Conservation (phyloP, 108 stramenopile genomes). For the Epithemia pelagica region DNA sequence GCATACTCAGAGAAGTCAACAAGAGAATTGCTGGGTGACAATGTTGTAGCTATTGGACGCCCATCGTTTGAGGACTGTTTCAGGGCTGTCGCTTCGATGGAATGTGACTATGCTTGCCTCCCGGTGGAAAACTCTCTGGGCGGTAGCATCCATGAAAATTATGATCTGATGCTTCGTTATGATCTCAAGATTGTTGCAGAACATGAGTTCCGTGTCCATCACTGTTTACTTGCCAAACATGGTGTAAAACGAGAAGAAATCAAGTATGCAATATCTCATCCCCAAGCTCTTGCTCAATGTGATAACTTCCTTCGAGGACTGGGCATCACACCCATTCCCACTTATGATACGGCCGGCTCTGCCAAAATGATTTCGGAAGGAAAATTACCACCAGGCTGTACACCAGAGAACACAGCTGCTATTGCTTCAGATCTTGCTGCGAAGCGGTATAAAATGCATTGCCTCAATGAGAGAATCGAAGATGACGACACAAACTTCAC, state of each 20-base stretch:
- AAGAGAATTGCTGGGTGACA: slow-evolving; percentile 81
- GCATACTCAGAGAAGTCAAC: slow-evolving; percentile 96
- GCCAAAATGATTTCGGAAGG: slow-evolving; percentile 90
- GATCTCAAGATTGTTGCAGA: slow-evolving; percentile 82
- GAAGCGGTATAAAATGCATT: slow-evolving; percentile 80
- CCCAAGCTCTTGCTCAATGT: slow-evolving; percentile 97
- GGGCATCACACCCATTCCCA: slow-evolving; percentile 70
- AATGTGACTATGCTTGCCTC: slow-evolving; percentile 92
- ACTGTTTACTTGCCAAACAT: slow-evolving; percentile 79
- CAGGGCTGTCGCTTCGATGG: slow-evolving; percentile 88
- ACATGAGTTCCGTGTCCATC: slow-evolving; percentile 93
- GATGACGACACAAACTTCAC: slow-evolving; percentile 98
- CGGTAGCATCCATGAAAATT: slow-evolving; percentile 97
- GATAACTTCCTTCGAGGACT: slow-evolving; percentile 87
- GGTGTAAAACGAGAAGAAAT: slow-evolving; percentile 71
- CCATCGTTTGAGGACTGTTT: slow-evolving; percentile 94
- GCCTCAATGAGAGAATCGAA: slow-evolving; percentile 88
- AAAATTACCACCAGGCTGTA: slow-evolving; percentile 56
- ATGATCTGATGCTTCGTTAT: slow-evolving; percentile 94
- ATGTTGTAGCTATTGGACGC: slow-evolving; percentile 79
- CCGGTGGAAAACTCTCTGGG: slow-evolving; percentile 97
- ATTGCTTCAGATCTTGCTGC: slow-evolving; percentile 94
- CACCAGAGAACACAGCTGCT: slow-evolving; percentile 86
- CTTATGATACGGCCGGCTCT: slow-evolving; percentile 95
- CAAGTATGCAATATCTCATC: slow-evolving; percentile 90